Conservation (phyloP, 73 alveolate species). For the Tetrahymena malaccensis region DNA sequence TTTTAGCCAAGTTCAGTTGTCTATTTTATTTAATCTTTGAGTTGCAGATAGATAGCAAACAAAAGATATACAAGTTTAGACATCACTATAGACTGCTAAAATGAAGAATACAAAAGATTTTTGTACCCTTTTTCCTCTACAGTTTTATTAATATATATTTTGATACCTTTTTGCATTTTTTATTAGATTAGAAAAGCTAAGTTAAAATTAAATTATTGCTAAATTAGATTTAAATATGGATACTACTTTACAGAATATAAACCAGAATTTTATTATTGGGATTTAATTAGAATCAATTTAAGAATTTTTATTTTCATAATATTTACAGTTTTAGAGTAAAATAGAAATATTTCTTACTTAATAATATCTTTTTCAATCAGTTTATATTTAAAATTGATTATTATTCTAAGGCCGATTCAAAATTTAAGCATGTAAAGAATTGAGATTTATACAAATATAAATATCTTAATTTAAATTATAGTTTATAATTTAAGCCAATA, state of each 20-base stretch:
- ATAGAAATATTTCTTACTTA: neutral
- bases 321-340: neutral
- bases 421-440: neutral
- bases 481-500: no score
- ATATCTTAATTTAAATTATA: no score
- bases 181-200: no score
- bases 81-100: neutral
- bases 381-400: neutral
- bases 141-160: no score
- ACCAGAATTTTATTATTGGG: neutral
- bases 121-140: neutral
- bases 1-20: neutral
- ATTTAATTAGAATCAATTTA: neutral
- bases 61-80: neutral
- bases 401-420: neutral
- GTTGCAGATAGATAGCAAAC: neutral
- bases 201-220: neutral
- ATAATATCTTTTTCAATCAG: no score
- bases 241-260: neutral
- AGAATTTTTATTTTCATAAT: neutral
- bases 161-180: neutral
- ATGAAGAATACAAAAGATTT: no score
- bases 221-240: neutral
- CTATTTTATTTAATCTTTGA: neutral
- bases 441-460: neutral